These are phyloP conservation scores for Phytopythium helicoides DNA, from an alignment of 352 stramenopile species.

Conservation along the genomic window DNA sequence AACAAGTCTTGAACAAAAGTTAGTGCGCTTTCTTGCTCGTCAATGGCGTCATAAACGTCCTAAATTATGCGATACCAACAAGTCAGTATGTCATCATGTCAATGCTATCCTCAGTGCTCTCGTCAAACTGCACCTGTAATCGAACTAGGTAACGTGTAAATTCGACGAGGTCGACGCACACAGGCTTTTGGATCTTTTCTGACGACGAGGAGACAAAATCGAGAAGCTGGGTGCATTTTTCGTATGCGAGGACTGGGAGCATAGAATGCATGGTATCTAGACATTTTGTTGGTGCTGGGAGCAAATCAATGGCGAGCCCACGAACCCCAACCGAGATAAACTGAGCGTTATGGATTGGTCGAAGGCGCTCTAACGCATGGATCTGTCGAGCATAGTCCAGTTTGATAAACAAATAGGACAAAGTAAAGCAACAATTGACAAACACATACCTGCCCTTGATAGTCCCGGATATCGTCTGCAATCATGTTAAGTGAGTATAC, in stretches of 20 bases:
- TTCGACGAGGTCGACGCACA: conserved; percentile 19
- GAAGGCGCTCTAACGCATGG: conserved; percentile 15
- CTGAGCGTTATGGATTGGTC: conserved; percentile 19
- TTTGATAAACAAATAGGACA: conserved; percentile 2
- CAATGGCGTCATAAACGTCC: conserved; percentile 43
- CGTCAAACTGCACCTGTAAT: conserved; percentile 43
- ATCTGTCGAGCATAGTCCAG: conserved; percentile 10
- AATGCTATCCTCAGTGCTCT: too few relatives aligned
- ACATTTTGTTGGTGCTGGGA: conserved; percentile 42
- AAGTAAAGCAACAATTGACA: conserved; percentile 2
- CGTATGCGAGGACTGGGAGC: conserved; percentile 35
- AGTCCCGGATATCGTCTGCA: conserved; percentile 28
- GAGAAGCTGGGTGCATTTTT: conserved; percentile 49
- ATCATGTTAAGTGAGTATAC: conserved; percentile 48
- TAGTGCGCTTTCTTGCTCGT: conserved; percentile 50
- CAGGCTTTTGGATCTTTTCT: conserved; percentile 48
- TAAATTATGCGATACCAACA: conserved; percentile 4
- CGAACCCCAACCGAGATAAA: conserved; percentile 47
- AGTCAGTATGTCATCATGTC: too few relatives aligned
- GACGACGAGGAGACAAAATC: conserved; percentile 31
- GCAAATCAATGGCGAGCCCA: conserved; percentile 29
- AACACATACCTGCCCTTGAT: conserved; percentile 36
- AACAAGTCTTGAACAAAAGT: conserved; percentile 48
- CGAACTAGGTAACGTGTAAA: conserved; percentile 59
- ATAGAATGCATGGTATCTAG: conserved; percentile 32